phyloP scores from a whole-genome alignment of 176 grass and related monocot genomes.

The Oryza nivara region DNA sequence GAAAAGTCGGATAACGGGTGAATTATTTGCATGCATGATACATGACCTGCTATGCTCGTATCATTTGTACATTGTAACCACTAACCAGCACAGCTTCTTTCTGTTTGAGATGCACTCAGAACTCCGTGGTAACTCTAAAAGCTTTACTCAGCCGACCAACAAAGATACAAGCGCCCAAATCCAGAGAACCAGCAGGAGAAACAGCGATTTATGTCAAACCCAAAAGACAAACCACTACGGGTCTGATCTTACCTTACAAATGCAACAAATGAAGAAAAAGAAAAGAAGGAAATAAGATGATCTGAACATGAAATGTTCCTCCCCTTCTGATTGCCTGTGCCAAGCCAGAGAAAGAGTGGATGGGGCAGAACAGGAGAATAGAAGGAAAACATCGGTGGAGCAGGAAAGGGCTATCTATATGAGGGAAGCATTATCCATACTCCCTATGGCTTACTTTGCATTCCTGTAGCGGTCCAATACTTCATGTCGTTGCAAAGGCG shows the following conservation, averaged over 20 bases:
- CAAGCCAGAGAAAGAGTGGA: not conserved
- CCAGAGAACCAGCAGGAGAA: not conserved
- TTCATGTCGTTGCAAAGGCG: constrained; percentile 52
- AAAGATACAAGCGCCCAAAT: not conserved
- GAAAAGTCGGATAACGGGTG: too few relatives aligned
- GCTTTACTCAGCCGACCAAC: not conserved
- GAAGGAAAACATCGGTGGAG: too few relatives aligned
- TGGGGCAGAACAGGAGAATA: not conserved
- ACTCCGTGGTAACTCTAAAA: too few relatives aligned
- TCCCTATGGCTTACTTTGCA: constrained; percentile 47
- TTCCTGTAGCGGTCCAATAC: constrained; percentile 67
- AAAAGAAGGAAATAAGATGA: not conserved
- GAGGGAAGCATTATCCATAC: not conserved
- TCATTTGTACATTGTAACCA: too few relatives aligned
- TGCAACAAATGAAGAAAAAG: not conserved
- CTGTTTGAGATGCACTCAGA: too few relatives aligned
- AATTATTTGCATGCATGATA: too few relatives aligned
- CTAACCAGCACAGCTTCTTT: too few relatives aligned
- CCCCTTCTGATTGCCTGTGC: not conserved
- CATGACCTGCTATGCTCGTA: too few relatives aligned
- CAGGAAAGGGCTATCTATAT: too few relatives aligned
- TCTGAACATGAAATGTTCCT: not conserved
- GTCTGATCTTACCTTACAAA: too few relatives aligned
- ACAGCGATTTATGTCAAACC: not conserved
- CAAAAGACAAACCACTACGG: not conserved